Percentiles rank a stretch among this genome's conserved stretches.
phyloP scores from a whole-genome alignment of 768 basidiomycete genomes.

The Symmetrospora coprosmae region DNA sequence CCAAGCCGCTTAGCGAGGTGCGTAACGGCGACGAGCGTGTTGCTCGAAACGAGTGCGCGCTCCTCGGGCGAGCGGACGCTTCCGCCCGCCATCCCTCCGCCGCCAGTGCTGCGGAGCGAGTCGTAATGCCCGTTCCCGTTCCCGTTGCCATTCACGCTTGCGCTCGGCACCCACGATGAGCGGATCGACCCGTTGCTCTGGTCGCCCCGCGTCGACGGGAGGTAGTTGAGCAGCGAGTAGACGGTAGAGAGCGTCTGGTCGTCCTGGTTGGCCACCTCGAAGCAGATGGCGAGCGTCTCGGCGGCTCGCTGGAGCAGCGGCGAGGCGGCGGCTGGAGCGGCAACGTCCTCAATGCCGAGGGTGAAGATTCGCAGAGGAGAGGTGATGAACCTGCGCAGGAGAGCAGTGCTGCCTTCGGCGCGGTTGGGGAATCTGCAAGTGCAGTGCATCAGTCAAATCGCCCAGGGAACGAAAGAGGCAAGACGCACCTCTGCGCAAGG shows the following conservation, averaged over 20 bases:
- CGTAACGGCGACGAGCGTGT: not conserved
- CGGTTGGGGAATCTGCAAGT: slow-evolving; percentile 59
- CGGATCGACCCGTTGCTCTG: not conserved
- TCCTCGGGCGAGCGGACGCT: slow-evolving; percentile 23
- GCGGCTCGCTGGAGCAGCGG: slow-evolving; percentile 72
- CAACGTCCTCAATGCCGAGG: slow-evolving; percentile 70
- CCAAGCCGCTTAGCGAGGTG: not conserved
- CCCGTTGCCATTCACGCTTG: not conserved
- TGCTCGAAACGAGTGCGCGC: not conserved
- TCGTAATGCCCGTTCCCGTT: too few relatives aligned
- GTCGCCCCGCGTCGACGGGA: slow-evolving; percentile 48
- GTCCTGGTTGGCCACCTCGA: slow-evolving; percentile 70
- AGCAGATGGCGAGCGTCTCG: slow-evolving; percentile 75
- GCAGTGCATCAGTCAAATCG: not conserved
- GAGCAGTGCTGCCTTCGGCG: slow-evolving; percentile 56
- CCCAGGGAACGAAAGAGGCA: not conserved
- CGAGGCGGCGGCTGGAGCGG: slow-evolving; percentile 58
- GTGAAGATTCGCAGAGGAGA: slow-evolving; percentile 73
- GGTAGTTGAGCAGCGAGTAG: slow-evolving; percentile 88
- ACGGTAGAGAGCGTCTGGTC: slow-evolving; percentile 86
- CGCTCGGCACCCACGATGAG: not conserved
- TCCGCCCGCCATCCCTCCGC: not conserved
- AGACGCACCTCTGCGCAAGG: slow-evolving; percentile 60
- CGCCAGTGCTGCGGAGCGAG: not conserved
- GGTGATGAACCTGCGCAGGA: slow-evolving; percentile 74